Evolutionary conservation across 139 green algal genomes (phyloP).

Genomic region (Picochlorum sp.): DNA sequence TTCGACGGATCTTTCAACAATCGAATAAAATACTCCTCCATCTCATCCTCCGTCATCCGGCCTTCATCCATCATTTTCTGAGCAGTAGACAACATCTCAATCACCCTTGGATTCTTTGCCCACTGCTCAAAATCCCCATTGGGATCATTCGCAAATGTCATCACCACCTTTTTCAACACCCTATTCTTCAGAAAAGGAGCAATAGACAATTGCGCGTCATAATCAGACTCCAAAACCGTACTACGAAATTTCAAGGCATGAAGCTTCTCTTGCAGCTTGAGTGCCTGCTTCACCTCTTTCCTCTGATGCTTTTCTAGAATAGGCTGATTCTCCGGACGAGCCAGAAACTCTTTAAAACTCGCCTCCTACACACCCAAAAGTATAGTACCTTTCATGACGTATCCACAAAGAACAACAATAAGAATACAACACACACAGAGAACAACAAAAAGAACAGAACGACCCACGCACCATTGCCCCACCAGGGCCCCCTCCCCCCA

Average conservation of each 20-base stretch:
- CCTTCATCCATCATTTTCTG: slow-evolving; percentile 51
- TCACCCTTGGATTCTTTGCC: slow-evolving; percentile 43
- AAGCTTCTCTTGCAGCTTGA: slow-evolving; percentile 33
- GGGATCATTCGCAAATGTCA: slow-evolving; percentile 52
- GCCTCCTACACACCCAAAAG: slow-evolving; percentile 21
- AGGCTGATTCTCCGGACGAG: slow-evolving; percentile 44
- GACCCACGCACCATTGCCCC: slow-evolving; percentile 3
- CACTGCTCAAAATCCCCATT: slow-evolving; percentile 50
- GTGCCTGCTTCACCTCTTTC: slow-evolving; percentile 35
- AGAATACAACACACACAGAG: not conserved
- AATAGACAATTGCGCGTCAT: slow-evolving; percentile 42
- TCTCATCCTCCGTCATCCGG: slow-evolving; percentile 43
- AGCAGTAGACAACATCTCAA: slow-evolving; percentile 47
- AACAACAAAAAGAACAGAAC: not conserved
- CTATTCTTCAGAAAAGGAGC: slow-evolving; percentile 40
- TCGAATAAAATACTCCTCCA: slow-evolving; percentile 34
- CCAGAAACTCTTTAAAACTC: slow-evolving; percentile 53
- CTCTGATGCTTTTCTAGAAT: slow-evolving; percentile 49
- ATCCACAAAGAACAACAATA: too few species aligned
- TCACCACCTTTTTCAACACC: slow-evolving; percentile 42
- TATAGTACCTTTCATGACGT: too few species aligned
- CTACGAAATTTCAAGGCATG: slow-evolving; percentile 35
- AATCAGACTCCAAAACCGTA: slow-evolving; percentile 41
- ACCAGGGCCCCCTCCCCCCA: not conserved
- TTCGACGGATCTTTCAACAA: slow-evolving; percentile 27